Evolutionary conservation across 1,284 basidiomycete species (phyloP).

Genomic region (Rhodotorula glutinis): DNA sequence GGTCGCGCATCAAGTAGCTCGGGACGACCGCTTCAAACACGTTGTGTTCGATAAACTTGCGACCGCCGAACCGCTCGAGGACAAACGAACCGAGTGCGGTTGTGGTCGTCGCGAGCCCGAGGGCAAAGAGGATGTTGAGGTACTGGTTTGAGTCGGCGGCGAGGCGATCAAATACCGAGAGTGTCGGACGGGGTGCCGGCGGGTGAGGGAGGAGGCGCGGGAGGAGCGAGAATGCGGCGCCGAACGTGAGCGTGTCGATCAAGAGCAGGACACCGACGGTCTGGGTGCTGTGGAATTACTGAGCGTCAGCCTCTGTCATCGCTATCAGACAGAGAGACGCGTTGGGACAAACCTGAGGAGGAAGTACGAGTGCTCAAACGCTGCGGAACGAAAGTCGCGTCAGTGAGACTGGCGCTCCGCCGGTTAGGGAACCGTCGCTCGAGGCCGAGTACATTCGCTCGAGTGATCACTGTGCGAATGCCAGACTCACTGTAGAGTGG

Average conservation of each 20-base stretch:
- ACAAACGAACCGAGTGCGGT: slow-evolving; percentile 18
- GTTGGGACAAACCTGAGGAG: slow-evolving; percentile 26
- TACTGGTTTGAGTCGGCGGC: slow-evolving; percentile 14
- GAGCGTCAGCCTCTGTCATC: neutral
- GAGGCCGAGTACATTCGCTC: too few relatives aligned
- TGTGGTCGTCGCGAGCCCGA: slow-evolving; percentile 16
- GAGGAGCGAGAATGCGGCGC: slow-evolving; percentile 24
- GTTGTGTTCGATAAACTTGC: slow-evolving; percentile 16
- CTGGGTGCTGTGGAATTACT: neutral
- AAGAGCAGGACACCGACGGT: slow-evolving; percentile 25
- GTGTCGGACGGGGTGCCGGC: slow-evolving; percentile 10
- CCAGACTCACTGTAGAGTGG: slow-evolving; percentile 23
- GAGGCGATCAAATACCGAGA: slow-evolving; percentile 21
- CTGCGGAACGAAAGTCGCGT: neutral
- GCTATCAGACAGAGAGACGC: accelerated
- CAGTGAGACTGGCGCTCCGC: too few relatives aligned
- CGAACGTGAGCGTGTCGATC: slow-evolving; percentile 31
- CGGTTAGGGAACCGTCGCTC: too few relatives aligned
- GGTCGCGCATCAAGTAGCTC: slow-evolving; percentile 18
- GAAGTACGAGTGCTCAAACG: slow-evolving; percentile 38
- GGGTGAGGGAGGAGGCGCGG: slow-evolving; percentile 28
- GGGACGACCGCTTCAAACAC: slow-evolving; percentile 25
- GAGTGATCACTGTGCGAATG: too few relatives aligned
- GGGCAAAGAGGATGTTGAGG: slow-evolving; percentile 27
- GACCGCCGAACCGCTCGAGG: slow-evolving; percentile 25